Percentiles rank a stretch among this genome's conserved stretches.
Evolutionary conservation across 2,329 filamentous ascomycete genomes (phyloP).

Genomic region (Cladophialophora bantiana): DNA sequence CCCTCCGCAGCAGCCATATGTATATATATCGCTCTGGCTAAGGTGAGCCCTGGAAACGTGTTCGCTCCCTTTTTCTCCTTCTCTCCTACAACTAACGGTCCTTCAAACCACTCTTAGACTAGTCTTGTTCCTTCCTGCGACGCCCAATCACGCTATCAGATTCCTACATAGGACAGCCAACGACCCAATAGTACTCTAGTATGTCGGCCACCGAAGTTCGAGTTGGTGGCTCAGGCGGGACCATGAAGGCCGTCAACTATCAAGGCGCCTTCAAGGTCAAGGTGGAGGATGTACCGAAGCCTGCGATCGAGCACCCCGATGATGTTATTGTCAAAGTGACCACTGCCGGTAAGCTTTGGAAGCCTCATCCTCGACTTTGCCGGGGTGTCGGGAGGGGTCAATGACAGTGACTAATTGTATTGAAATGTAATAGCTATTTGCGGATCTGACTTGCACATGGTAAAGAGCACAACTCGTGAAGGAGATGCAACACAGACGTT

Average conservation of each 20-base stretch:
- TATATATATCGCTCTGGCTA: background rate
- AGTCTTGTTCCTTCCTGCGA: background rate
- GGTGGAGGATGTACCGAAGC: conserved; percentile 66
- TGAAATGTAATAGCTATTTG: conserved; percentile 55
- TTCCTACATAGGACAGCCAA: background rate
- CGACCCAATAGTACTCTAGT: background rate
- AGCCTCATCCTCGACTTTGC: background rate
- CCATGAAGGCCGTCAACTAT: conserved; percentile 70
- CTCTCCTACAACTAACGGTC: background rate
- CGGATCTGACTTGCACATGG: conserved; percentile 59
- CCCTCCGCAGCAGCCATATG: background rate
- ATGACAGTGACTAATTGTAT: background rate
- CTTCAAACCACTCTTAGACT: conserved; percentile 12
- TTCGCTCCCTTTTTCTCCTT: conserved; percentile 10
- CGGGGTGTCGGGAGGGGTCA: background rate
- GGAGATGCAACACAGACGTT: background rate
- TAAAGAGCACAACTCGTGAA: conserved; percentile 18
- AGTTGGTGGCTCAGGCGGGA: conserved; percentile 32
- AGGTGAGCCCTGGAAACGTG: conserved; percentile 1
- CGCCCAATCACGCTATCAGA: conserved; percentile 11
- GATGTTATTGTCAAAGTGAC: conserved; percentile 71
- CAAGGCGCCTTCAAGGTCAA: conserved; percentile 67
- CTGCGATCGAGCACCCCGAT: conserved; percentile 68
- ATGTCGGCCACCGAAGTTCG: conserved; percentile 35
- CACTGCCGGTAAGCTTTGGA: conserved; percentile 56